These are phyloP conservation scores for Oryza glumipatula DNA, from an alignment of 176 grass and related monocot species.

Conservation along the genomic window DNA sequence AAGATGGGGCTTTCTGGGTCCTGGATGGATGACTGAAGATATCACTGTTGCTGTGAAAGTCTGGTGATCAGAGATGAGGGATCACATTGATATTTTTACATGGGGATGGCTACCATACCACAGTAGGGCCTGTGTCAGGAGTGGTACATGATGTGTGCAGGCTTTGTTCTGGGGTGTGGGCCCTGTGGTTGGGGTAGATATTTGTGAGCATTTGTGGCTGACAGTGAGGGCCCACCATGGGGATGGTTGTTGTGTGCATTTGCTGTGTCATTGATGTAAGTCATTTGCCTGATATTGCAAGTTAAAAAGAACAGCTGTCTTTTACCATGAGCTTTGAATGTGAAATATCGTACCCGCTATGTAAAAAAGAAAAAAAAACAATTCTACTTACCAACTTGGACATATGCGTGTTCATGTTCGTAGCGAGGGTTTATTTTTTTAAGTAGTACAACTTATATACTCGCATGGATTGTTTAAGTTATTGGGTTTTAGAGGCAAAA, in stretches of 20 bases:
- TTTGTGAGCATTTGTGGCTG: background rate
- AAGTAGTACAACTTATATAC: too few species aligned
- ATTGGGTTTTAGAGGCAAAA: too few species aligned
- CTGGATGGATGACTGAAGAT: background rate
- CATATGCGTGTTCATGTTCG: too few species aligned
- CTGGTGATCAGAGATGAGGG: background rate
- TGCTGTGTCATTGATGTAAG: background rate
- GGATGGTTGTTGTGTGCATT: background rate
- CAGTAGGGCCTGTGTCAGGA: background rate
- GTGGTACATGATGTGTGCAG: constrained; percentile 7
- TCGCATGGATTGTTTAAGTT: background rate
- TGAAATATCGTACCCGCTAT: background rate
- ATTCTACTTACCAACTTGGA: too few species aligned
- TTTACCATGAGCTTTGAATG: background rate
- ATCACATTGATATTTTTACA: background rate
- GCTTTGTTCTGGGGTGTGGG: background rate
- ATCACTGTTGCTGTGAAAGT: background rate
- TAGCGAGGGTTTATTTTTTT: too few species aligned
- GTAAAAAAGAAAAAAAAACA: too few species aligned
- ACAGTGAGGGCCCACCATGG: background rate
- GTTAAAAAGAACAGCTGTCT: background rate
- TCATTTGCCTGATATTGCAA: background rate
- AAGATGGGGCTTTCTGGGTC: background rate
- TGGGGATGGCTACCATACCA: background rate
- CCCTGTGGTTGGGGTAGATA: background rate